Conservation (phyloP, 805 yeast species). For the Candida michaelii region DNA sequence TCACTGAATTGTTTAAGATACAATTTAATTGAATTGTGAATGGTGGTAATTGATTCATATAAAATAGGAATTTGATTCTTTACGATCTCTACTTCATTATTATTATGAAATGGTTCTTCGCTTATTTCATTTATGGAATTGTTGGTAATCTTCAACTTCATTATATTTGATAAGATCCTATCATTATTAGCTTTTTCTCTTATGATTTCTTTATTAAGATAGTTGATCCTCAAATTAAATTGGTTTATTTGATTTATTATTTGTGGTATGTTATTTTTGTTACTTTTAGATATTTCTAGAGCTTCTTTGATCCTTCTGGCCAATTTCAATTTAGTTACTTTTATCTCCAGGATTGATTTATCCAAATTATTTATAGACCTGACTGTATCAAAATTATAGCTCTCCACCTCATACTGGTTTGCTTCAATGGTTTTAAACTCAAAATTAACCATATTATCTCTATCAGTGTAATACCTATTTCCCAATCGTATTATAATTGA, state of each 20-base stretch:
- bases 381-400: constrained; percentile 32
- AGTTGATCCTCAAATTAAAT: constrained; percentile 3
- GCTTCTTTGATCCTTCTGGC: constrained; percentile 7
- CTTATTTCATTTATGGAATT: constrained; percentile 18
- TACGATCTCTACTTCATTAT: constrained; percentile 25
- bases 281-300: background rate
- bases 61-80: constrained; percentile 30
- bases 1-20: constrained; percentile 16
- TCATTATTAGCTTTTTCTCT: constrained; percentile 27
- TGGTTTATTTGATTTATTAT: constrained; percentile 8
- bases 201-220: constrained; percentile 18
- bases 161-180: constrained; percentile 20
- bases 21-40: constrained; percentile 22
- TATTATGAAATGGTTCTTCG: constrained; percentile 14
- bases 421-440: background rate
- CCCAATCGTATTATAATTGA: constrained; percentile 22
- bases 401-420: constrained; percentile 7
- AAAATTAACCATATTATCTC: constrained; percentile 5
- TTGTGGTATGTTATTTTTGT: background rate
- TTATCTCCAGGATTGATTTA: constrained; percentile 30
- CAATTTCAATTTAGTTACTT: constrained; percentile 22
- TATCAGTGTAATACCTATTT: constrained; percentile 21
- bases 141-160: constrained; percentile 22
- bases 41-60: constrained; percentile 17
- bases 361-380: constrained; percentile 26